A percentile compares a stretch with the other conserved stretches of the same genome.
Evolutionary conservation across 345 rosid species (phyloP).

Genomic region (Rhodomyrtus tomentosa): DNA sequence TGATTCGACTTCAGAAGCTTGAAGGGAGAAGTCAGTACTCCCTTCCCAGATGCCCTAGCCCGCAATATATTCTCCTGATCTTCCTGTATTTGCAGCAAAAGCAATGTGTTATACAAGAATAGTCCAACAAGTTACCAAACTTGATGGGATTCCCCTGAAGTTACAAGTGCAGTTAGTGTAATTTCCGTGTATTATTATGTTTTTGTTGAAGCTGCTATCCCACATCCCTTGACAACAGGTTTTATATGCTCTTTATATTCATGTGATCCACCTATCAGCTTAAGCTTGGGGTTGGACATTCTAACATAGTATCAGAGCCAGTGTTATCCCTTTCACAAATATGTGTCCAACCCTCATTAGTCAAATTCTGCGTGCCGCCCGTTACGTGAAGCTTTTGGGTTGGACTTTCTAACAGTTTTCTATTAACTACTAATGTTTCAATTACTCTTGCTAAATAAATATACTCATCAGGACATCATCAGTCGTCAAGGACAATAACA

Average conservation of each 20-base stretch:
- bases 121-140: background rate
- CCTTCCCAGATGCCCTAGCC: constrained; percentile 92
- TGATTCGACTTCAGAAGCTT: constrained; percentile 89
- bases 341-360: too few species aligned
- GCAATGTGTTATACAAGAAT: background rate
- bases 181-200: background rate
- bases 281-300: too few species aligned
- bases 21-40: constrained; percentile 92
- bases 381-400: too few species aligned
- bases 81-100: constrained; percentile 35
- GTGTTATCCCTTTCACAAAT: too few species aligned
- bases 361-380: too few species aligned
- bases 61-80: constrained; percentile 88
- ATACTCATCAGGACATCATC: background rate
- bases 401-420: too few species aligned
- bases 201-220: too few species aligned
- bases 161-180: background rate
- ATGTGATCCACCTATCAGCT: too few species aligned
- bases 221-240: too few species aligned
- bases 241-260: too few species aligned
- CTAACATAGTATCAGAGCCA: too few species aligned
- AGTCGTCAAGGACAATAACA: background rate
- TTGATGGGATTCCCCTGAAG: background rate
- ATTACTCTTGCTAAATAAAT: background rate
- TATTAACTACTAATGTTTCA: background rate